Percentiles rank a stretch among this genome's conserved stretches.
phyloP scores from a whole-genome alignment of 306 rosid species.

The Coriaria nepalensis region DNA sequence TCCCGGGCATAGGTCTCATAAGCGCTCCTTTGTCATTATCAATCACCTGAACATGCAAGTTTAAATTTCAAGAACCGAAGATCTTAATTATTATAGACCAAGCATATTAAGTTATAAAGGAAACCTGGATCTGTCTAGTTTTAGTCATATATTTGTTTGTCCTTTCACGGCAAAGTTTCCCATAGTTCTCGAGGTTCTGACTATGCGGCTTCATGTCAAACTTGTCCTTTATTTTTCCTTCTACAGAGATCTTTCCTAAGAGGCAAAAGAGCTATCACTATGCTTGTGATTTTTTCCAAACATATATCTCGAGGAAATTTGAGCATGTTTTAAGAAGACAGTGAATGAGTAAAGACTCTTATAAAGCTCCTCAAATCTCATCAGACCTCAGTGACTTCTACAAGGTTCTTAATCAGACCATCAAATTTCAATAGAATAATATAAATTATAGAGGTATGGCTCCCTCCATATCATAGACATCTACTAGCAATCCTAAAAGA shows the following conservation, averaged over 20 bases:
- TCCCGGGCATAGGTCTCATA: constrained; percentile 89
- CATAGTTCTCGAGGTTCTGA: constrained; percentile 62
- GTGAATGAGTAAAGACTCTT: too few relatives aligned
- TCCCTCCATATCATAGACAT: too few relatives aligned
- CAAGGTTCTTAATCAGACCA: too few relatives aligned
- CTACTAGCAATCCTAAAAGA: too few relatives aligned
- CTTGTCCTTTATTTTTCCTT: constrained; percentile 61
- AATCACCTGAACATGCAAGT: constrained; percentile 46
- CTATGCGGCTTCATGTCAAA: constrained; percentile 76
- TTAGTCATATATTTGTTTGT: constrained; percentile 53
- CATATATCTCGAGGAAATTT: too few relatives aligned
- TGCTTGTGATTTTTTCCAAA: too few relatives aligned
- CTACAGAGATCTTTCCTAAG: constrained; percentile 58
- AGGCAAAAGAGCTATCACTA: constrained; percentile 7
- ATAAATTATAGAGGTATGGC: too few relatives aligned
- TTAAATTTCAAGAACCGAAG: background rate
- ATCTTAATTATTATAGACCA: background rate
- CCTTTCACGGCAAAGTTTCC: constrained; percentile 81
- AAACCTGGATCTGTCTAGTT: constrained; percentile 81
- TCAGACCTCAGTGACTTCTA: too few relatives aligned
- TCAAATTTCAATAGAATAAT: too few relatives aligned
- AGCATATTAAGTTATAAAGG: constrained; percentile 11
- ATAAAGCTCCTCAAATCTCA: too few relatives aligned
- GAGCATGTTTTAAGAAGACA: too few relatives aligned
- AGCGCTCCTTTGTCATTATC: constrained; percentile 49